Percentiles rank a stretch among this genome's conserved stretches.
Evolutionary conservation across 78 protist genomes (phyloP).

Genomic region (Polysphondylium violaceum): DNA sequence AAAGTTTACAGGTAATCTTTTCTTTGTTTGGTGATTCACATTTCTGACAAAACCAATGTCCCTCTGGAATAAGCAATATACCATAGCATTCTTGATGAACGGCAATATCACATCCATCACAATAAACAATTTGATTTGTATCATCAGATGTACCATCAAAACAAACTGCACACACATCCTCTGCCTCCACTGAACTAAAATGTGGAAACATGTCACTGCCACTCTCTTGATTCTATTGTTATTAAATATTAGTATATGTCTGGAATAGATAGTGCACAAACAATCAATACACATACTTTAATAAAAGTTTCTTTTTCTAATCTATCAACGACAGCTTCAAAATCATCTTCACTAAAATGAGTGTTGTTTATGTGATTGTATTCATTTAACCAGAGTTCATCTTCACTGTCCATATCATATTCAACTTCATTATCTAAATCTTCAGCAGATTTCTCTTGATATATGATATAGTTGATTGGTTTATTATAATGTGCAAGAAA

Average conservation of each 20-base stretch:
- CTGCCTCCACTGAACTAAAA: conserved; percentile 48
- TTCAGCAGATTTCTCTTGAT: conserved; percentile 48
- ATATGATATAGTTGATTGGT: conserved; percentile 39
- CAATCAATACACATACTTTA: conserved; percentile 39
- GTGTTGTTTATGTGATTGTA: neutral
- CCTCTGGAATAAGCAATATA: conserved; percentile 81
- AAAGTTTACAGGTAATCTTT: conserved; percentile 18
- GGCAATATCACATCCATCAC: conserved; percentile 88
- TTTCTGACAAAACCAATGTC: conserved; percentile 84
- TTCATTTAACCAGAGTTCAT: conserved; percentile 54
- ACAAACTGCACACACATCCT: conserved; percentile 83
- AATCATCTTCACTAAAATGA: conserved; percentile 58
- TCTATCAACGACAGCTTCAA: conserved; percentile 79
- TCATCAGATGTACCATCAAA: conserved; percentile 83
- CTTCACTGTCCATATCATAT: conserved; percentile 84
- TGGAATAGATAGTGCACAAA: neutral
- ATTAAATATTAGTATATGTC: neutral
- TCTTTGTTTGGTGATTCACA: conserved; percentile 65
- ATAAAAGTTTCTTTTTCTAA: conserved; percentile 83
- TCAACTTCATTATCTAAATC: conserved; percentile 34
- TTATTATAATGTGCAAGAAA: conserved; percentile 27
- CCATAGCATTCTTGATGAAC: conserved; percentile 89
- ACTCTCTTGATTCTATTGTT: conserved; percentile 34
- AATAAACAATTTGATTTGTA: conserved; percentile 86
- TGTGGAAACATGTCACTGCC: conserved; percentile 72